These are phyloP conservation scores for Limonium bicolor DNA, from an alignment of 148 eudicot genomes.

Conservation along the genomic window DNA sequence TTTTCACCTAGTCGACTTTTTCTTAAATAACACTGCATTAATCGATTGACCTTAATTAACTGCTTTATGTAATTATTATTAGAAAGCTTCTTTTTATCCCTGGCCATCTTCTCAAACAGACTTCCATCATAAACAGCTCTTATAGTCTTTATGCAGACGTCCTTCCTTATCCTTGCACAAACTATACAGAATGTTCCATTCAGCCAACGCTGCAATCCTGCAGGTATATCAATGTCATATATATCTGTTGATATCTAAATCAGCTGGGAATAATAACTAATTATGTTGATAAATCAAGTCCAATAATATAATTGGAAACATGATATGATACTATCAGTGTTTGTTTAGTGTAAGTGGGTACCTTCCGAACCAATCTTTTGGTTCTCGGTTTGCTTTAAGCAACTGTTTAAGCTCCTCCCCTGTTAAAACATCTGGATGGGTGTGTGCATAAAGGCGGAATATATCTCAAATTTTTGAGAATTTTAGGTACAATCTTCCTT, in stretches of 20 bases:
- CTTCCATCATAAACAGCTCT: constrained; percentile 67
- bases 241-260: too few species aligned
- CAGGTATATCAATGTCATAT: too few species aligned
- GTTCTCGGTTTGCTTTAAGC: constrained; percentile 45
- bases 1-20: too few species aligned
- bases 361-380: constrained; percentile 50
- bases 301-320: background rate
- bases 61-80: too few species aligned
- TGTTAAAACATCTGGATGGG: constrained; percentile 30
- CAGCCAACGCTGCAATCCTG: constrained; percentile 41
- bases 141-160: constrained; percentile 32
- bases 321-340: too few species aligned
- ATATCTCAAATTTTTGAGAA: constrained; percentile 53
- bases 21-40: too few species aligned
- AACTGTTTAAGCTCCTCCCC: constrained; percentile 30
- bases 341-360: too few species aligned
- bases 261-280: background rate
- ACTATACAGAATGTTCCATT: constrained; percentile 53
- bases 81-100: too few species aligned
- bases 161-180: constrained; percentile 67
- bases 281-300: background rate
- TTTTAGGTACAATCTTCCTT: too few species aligned
- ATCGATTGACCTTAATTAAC: too few species aligned
- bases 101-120: constrained; percentile 48
- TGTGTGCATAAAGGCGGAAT: constrained; percentile 38